Evolutionary conservation across 2,329 filamentous ascomycete genomes (phyloP), one percentile per base, ranked within the genome.

Genomic region (Penicillium brasilianum): DNA sequence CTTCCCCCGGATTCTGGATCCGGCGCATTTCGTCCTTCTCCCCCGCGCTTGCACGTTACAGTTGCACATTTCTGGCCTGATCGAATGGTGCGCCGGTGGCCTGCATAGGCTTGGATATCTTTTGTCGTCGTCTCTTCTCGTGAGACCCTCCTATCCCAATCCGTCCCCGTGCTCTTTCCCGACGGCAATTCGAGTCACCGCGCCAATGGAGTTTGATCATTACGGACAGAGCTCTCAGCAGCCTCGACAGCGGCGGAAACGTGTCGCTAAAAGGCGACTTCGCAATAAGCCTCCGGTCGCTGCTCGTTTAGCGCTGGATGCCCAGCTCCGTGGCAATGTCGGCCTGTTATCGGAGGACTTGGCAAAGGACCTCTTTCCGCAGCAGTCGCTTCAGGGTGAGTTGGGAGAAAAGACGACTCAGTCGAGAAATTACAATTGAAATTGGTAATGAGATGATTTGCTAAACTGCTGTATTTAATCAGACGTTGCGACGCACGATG

Each of bases 301-400:
- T 60, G 93, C 92, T 59, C 88, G 90, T 60, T 83, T 98, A 54
- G 85, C 96, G 39, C 86, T 97, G 59, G 93, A 97, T 77, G 90
- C 93, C 73, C 89, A 90, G 75, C 84, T 96, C 70, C 91, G 90
- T 78, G 92, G 91, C 56, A 92, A 97, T 73, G 85, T 93, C 63
- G 95, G 93, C 65, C 86, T 95, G 66, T 78, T 98, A 56, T 97
- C 94, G 13, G 89, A 92, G 71, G 92, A 97, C 76, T 83, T 99
- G 55, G 92, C 93, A 71, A 82, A 85, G 50, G 90, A 96, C 72
- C 84, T 98, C 55, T 96, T 78, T 88, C 91, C 64, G 80, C 87
- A 69, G 72, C 84, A 69, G 77, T 78, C 67, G 71, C 81, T 72
- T 76, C 85, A 88, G 75, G 76, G 85, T 82, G 69, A 69, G 67